phyloP scores from a whole-genome alignment of 352 stramenopile genomes.

The Phytopythium kandeliae region DNA sequence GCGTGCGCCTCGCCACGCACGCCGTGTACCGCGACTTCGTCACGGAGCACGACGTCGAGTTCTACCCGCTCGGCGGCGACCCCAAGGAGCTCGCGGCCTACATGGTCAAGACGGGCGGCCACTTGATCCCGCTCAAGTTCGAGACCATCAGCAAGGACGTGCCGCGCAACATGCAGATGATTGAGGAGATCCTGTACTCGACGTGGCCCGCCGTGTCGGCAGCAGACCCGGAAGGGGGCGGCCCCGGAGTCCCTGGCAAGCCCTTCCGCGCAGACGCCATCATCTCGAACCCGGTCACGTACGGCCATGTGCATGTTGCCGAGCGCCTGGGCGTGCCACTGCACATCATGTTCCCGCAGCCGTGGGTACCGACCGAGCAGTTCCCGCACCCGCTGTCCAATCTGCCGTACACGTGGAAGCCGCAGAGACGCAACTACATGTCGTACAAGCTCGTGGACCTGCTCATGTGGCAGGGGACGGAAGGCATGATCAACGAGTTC shows the following conservation, averaged over 20 bases:
- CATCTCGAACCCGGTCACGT: constrained; percentile 90
- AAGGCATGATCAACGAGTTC: constrained; percentile 83
- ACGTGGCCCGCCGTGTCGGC: constrained; percentile 84
- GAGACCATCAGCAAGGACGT: constrained; percentile 57
- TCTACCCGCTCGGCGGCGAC: constrained; percentile 62
- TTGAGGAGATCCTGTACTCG: constrained; percentile 80
- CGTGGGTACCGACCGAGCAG: constrained; percentile 81
- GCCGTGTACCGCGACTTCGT: constrained; percentile 82
- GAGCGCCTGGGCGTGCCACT: constrained; percentile 90
- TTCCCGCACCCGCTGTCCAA: constrained; percentile 90
- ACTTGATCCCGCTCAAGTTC: constrained; percentile 59
- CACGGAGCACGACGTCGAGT: constrained; percentile 54
- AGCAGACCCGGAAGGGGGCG: constrained; percentile 57
- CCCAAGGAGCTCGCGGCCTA: constrained; percentile 76
- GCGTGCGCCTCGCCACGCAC: constrained; percentile 89
- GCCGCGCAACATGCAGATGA: constrained; percentile 83
- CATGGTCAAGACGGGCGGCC: constrained; percentile 87
- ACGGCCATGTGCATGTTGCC: constrained; percentile 89
- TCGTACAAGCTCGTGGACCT: constrained; percentile 88
- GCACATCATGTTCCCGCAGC: constrained; percentile 94
- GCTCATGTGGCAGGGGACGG: constrained; percentile 63
- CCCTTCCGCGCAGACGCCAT: constrained; percentile 88
- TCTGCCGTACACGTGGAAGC: constrained; percentile 65
- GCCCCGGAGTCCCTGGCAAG: constrained; percentile 21
- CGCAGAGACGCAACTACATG: constrained; percentile 63